phyloP scores from a whole-genome alignment of 257 asterid genomes.

The Rauvolfia tetraphylla region DNA sequence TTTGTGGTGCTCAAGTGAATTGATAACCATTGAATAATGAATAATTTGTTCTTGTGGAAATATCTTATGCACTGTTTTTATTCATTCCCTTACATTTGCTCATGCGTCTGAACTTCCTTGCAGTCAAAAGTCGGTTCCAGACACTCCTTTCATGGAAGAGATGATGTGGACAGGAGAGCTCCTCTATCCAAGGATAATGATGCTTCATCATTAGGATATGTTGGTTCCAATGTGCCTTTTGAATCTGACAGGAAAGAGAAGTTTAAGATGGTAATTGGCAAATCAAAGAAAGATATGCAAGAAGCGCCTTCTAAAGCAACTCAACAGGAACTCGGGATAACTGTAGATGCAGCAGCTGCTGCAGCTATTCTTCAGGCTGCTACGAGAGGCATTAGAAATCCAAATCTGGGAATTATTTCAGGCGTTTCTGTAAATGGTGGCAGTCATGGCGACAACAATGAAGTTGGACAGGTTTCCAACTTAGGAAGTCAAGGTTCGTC shows the following conservation, averaged over 20 bases:
- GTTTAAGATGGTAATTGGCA: constrained; percentile 84
- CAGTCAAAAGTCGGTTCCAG: constrained; percentile 64
- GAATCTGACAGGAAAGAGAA: constrained; percentile 81
- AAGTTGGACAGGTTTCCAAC: constrained; percentile 27
- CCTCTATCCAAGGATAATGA: constrained; percentile 32
- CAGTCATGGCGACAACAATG: constrained; percentile 26
- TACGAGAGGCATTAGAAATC: constrained; percentile 60
- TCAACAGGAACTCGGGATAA: constrained; percentile 45
- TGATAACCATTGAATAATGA: background rate
- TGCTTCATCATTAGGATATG: constrained; percentile 20
- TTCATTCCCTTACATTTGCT: background rate
- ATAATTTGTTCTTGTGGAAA: background rate
- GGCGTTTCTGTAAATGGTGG: constrained; percentile 27
- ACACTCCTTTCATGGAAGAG: constrained; percentile 38
- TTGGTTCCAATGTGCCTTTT: constrained; percentile 42
- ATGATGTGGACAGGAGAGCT: constrained; percentile 39
- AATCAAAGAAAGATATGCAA: constrained; percentile 63
- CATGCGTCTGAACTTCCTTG: constrained; percentile 17
- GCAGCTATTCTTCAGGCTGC: constrained; percentile 96
- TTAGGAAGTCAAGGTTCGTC: constrained; percentile 10
- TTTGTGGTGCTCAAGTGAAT: background rate
- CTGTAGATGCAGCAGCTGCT: constrained; percentile 70
- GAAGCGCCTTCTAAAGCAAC: constrained; percentile 41
- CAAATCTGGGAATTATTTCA: constrained; percentile 38
- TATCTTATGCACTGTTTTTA: background rate